These are phyloP conservation scores for Obba rivulosa DNA, from an alignment of 768 basidiomycete genomes.

Conservation along the genomic window DNA sequence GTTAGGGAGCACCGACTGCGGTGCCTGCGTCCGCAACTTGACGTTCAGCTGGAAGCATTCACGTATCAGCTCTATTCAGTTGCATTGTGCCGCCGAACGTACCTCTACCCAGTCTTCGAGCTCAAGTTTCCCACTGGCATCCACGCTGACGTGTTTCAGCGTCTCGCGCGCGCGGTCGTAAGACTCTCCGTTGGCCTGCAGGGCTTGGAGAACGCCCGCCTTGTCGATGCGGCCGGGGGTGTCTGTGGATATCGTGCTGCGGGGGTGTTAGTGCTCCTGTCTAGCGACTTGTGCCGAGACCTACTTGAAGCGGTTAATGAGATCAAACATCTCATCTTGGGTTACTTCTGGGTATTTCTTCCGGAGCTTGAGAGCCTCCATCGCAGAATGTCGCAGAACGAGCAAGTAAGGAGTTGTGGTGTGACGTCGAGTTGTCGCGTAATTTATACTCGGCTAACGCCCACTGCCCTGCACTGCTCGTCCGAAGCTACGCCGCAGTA, in stretches of 20 bases:
- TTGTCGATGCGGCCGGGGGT: constrained; percentile 83
- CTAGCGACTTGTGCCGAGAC: constrained; percentile 26
- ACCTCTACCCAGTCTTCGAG: constrained; percentile 99
- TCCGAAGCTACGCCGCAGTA: constrained; percentile 1
- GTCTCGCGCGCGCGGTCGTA: constrained; percentile 90
- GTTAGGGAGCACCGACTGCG: constrained; percentile 41
- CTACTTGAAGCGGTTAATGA: constrained; percentile 95
- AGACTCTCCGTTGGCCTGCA: constrained; percentile 79
- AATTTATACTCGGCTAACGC: constrained; percentile 10
- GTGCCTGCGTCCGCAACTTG: constrained; percentile 57
- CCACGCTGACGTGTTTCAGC: constrained; percentile 89
- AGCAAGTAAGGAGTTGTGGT: neutral
- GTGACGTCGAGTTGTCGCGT: constrained; percentile 14
- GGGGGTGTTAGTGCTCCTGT: constrained; percentile 5
- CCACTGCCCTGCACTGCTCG: neutral
- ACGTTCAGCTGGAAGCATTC: constrained; percentile 57
- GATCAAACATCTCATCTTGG: constrained; percentile 90
- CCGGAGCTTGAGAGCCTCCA: constrained; percentile 83
- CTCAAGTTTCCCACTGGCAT: constrained; percentile 94
- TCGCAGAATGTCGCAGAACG: constrained; percentile 23
- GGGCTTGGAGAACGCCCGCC: constrained; percentile 66
- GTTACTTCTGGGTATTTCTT: constrained; percentile 91
- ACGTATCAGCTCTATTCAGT: neutral
- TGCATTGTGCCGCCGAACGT: constrained; percentile 17
- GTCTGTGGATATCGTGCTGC: constrained; percentile 70